Base-by-base conservation (phyloP, 2,329 filamentous ascomycete genomes). In the Talaromyces sp. region DNA sequence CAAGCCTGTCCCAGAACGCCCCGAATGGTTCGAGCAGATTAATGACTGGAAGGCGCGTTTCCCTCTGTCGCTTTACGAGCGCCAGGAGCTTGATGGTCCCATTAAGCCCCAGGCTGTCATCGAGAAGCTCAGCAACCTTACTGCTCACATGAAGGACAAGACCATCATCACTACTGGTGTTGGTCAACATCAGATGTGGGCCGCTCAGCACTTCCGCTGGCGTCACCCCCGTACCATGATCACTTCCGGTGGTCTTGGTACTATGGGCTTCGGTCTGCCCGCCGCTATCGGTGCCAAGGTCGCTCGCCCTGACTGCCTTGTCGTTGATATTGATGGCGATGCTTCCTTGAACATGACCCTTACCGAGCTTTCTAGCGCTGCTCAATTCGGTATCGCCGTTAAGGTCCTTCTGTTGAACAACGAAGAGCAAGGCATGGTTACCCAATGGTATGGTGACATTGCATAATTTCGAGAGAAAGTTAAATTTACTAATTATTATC, bases 271-370 rank as follows among this genome's bases (percentile, higher is more conserved):
- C 76, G 94, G 94, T 70, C 85, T 99, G 39, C 94, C 94, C 20
- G 90, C 92, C 20, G 92, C 94, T 58, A 97, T 97, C 61, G 94
- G 94, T 58, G 92, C 91, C 67, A 97, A 97, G 81, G 93, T 96
- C 45, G 89, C 86, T 16, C 81, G 82, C 41, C 87, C 87, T 3
- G 89, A 96, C 47, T 86, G 89, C 56, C 84, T 96, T 46, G 93
- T 97, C 55, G 86, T 97, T 54, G 93, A 97, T 73, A 95, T 97
- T 67, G 94, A 99, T 71, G 94, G 94, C 57, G 94, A 97, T 72
- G 94, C 93, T n/a, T 97, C 92, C 3, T 97, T 99, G 80, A 90
- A 91, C 82, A 97, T 99, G 94, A 97, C 94, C 5, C 82, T 97
- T 54, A 97, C 93, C 1, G 94, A 99, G 78, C 86, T 99, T 48